These are phyloP conservation scores for Pleurotus platypus DNA, from an alignment of 768 basidiomycete species.

Conservation along the genomic window DNA sequence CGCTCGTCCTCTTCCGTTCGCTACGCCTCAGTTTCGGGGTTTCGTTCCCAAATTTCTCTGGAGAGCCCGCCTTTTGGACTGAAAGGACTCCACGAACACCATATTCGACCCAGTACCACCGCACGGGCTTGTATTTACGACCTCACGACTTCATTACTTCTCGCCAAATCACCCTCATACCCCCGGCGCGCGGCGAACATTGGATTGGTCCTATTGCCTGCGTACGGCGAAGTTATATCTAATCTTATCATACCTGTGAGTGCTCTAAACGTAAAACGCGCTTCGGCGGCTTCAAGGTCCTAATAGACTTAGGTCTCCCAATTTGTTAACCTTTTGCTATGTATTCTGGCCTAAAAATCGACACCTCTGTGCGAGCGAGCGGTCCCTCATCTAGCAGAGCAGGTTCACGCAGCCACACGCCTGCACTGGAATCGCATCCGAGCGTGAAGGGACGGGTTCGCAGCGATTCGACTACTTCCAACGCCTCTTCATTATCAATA, in stretches of 20 bases:
- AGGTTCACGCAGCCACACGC: conserved; percentile 23
- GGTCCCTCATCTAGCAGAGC: conserved; percentile 25
- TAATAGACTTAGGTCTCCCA: not conserved
- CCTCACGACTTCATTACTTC: not conserved
- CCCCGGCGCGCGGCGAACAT: not conserved
- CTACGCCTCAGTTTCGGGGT: not conserved
- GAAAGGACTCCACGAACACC: no score
- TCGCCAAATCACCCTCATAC: not conserved
- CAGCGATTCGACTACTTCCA: conserved; percentile 53
- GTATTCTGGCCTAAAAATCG: conserved; percentile 47
- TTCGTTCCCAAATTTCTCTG: not conserved
- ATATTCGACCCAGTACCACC: not conserved
- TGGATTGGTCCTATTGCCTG: not conserved
- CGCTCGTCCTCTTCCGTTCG: conserved; percentile 1
- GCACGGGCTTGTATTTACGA: conserved; percentile 6
- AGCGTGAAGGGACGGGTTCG: conserved; percentile 29
- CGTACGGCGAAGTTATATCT: not conserved
- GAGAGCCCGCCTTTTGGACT: not conserved
- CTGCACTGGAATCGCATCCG: not conserved
- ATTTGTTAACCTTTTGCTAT: conserved; percentile 22
- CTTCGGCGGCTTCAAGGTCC: not conserved
- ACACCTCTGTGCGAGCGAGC: conserved; percentile 36
- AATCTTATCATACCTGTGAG: conserved; percentile 9
- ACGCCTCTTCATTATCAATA: conserved; percentile 52
- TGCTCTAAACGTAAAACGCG: not conserved